Evolutionary conservation across 2,329 filamentous ascomycete species (phyloP).

Genomic region (Arthrobotrys musiformis): DNA sequence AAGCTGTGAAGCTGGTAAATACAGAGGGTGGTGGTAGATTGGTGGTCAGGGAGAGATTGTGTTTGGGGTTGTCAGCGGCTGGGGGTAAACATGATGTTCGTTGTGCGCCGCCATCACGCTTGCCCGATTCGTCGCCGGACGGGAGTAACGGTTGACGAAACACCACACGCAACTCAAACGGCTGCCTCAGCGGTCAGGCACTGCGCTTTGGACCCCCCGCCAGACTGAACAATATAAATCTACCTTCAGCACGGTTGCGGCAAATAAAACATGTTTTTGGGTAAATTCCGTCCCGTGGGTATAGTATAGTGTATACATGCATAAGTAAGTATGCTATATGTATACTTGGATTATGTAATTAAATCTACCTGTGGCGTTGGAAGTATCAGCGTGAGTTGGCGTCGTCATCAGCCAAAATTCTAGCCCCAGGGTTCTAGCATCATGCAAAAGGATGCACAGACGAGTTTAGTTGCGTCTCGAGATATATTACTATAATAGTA

Average conservation of each 20-base stretch:
- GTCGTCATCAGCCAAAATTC: neutral
- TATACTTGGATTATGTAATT: neutral
- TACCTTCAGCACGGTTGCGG: neutral
- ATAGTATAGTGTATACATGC: neutral
- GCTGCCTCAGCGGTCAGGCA: neutral
- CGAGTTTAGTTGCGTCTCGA: too few species aligned
- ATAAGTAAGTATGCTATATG: too few species aligned
- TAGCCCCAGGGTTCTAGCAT: neutral
- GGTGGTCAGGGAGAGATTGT: conserved; percentile 6
- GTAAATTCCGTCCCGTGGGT: neutral
- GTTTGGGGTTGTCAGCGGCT: conserved; percentile 42
- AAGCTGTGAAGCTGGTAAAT: conserved; percentile 20
- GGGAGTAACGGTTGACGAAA: conserved; percentile 1
- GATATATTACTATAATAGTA: too few species aligned
- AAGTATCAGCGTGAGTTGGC: neutral
- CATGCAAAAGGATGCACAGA: too few species aligned
- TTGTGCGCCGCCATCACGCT: conserved; percentile 48
- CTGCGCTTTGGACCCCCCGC: conserved; percentile 1
- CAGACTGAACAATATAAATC: neutral
- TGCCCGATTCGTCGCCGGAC: conserved; percentile 37
- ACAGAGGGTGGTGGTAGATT: neutral
- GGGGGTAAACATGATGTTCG: conserved; percentile 41
- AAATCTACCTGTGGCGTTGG: neutral
- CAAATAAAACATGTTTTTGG: neutral
- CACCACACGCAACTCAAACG: conserved; percentile 34